These are phyloP conservation scores for Sungouiozyma intestinalis DNA, from an alignment of 805 yeast species.

Conservation along the genomic window DNA sequence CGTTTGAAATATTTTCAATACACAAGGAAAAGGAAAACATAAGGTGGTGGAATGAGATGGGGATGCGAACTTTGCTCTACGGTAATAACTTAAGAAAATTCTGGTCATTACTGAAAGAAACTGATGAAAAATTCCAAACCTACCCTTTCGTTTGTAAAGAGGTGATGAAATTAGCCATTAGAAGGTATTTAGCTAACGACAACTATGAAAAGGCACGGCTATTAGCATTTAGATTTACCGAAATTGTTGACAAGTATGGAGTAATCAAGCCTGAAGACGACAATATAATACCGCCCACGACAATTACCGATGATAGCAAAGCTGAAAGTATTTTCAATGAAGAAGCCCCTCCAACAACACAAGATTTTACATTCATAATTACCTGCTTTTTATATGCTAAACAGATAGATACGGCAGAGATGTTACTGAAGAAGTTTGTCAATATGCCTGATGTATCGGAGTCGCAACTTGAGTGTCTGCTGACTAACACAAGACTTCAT, in stretches of 20 bases:
- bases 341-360: slow-evolving; percentile 17
- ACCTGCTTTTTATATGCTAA: slow-evolving; percentile 16
- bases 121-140: slow-evolving; percentile 17
- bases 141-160: slow-evolving; percentile 30
- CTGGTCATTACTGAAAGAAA: slow-evolving; percentile 24
- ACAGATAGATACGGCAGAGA: slow-evolving; percentile 7
- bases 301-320: slow-evolving; percentile 22
- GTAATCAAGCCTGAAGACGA: slow-evolving; percentile 2
- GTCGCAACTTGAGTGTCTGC: slow-evolving; percentile 9
- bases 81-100: slow-evolving; percentile 30
- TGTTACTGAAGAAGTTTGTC: slow-evolving; percentile 20
- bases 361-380: slow-evolving; percentile 21
- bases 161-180: slow-evolving; percentile 29
- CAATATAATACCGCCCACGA: not conserved
- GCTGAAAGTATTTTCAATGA: slow-evolving; percentile 24
- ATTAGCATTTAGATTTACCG: slow-evolving; percentile 27
- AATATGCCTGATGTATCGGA: slow-evolving; percentile 9
- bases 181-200: slow-evolving; percentile 24
- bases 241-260: slow-evolving; percentile 22
- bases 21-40: slow-evolving; percentile 31
- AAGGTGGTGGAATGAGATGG: slow-evolving; percentile 45
- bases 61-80: slow-evolving; percentile 33
- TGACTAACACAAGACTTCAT: slow-evolving; percentile 19
- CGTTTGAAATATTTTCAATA: slow-evolving; percentile 30
- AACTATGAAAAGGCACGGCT: slow-evolving; percentile 17